phyloP scores from a whole-genome alignment of 106 monocot genomes.

The Xerophyta viscosa region DNA sequence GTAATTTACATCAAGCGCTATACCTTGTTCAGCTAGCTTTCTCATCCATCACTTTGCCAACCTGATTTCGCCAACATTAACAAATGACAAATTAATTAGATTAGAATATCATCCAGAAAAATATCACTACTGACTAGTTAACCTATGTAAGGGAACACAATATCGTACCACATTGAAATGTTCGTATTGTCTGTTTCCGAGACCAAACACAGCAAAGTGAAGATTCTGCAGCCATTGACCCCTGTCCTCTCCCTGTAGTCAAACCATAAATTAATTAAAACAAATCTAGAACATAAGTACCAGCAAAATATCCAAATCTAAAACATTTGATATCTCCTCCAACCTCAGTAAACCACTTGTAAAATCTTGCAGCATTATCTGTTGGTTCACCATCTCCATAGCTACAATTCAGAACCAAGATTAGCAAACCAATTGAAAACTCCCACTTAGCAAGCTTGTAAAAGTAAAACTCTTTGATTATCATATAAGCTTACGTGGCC shows the following conservation, averaged over 20 bases:
- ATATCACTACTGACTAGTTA: background rate
- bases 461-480: background rate
- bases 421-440: too few relatives aligned
- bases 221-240: slow-evolving; percentile 63
- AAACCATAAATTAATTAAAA: too few relatives aligned
- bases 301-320: background rate
- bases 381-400: slow-evolving; percentile 99
- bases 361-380: slow-evolving; percentile 95
- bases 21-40: slow-evolving; percentile 45
- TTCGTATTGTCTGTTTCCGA: slow-evolving; percentile 94
- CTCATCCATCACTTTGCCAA: slow-evolving; percentile 62
- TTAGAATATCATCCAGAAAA: background rate
- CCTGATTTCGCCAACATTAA: slow-evolving; percentile 20
- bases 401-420: slow-evolving; percentile 16
- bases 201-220: slow-evolving; percentile 72
- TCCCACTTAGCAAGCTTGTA: too few relatives aligned
- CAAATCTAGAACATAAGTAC: too few relatives aligned
- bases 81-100: too few relatives aligned
- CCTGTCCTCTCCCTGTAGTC: slow-evolving; percentile 59
- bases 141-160: background rate
- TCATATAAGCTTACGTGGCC: slow-evolving; percentile 58
- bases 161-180: slow-evolving; percentile 99
- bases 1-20: too few relatives aligned
- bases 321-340: background rate
- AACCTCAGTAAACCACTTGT: slow-evolving; percentile 96